Base-by-base conservation (phyloP, 2,329 filamentous ascomycete genomes). In the Colletotrichum theobromicola region DNA sequence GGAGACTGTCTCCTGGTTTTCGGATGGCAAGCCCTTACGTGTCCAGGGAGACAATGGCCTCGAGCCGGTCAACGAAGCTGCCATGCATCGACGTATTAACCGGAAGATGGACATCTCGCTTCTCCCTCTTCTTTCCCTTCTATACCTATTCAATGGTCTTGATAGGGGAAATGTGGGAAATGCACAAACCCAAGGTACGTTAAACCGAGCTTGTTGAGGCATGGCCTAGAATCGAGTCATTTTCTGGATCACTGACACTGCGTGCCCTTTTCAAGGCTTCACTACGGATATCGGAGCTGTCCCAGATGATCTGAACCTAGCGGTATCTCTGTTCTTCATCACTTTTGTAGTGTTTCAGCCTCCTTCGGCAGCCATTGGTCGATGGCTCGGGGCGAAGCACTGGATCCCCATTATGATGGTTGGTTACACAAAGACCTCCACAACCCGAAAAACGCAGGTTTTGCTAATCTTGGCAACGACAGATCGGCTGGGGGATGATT, bases 371-470 rank as follows among this genome's bases (percentile, higher is more conserved):
- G 83, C 83, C 4, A 76, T 84, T 15, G 85, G 84, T 8, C 78
- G 83, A 68, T 81, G 80, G 67, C 75, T 85, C 24, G 85, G 85
- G 4, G 90, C 90, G 82, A 85, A 86, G 35, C 79, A 84, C 35
- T 91, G 88, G 86, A 89, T 92, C n/a, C 89, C 90, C 1, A 81
- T 83, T 15, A 89, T 90, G 77, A 91, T 91, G 90, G 82, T 86
- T 77, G 84, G 86, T 69, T 87, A 89, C 77, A 83, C 87, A 7
- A 35, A 87, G 84, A 82, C 83, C 89, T 28, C 81, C 32, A 21
- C 18, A 37, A 24, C 60, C 21, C 35, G 15, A 21, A 64, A 81
- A 61, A 79, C 82, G 58, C 81, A 83, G 76, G 87, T 86, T 18
- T 24, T 16, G 13, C 86, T 86, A 88, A 81, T 79, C 42, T 50